A percentile compares a stretch with the other conserved stretches of the same genome.
These are phyloP conservation scores for Penicillium sp. DNA, from an alignment of 2,329 filamentous ascomycete genomes.

Conservation along the genomic window DNA sequence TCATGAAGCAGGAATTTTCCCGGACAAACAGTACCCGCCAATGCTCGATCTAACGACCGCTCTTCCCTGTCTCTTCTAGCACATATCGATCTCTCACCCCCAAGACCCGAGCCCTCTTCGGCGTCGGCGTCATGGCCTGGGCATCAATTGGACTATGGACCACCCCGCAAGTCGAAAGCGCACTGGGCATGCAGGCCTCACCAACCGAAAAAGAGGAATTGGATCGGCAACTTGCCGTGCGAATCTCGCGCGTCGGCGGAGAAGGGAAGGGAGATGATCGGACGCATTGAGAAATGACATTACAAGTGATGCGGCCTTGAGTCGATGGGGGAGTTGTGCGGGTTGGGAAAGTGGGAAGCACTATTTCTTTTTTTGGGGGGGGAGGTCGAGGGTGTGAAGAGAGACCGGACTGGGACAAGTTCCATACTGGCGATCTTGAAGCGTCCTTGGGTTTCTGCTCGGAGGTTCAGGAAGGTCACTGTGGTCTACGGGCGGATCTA, in stretches of 20 bases:
- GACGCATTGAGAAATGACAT: constrained; percentile 7
- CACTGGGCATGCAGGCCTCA: constrained; percentile 64
- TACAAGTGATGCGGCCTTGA: too few species aligned
- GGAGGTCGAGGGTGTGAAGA: too few species aligned
- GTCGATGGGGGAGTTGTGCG: background rate
- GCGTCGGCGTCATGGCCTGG: constrained; percentile 70
- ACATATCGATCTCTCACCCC: constrained; percentile 66
- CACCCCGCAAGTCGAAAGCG: constrained; percentile 66
- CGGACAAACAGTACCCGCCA: too few species aligned
- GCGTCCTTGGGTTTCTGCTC: too few species aligned
- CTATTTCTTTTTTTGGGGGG: too few species aligned
- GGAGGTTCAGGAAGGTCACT: too few species aligned
- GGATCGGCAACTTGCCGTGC: constrained; percentile 38
- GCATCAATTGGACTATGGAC: constrained; percentile 66
- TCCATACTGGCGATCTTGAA: too few species aligned
- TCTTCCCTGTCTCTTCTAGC: constrained; percentile 33
- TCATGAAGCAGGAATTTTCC: too few species aligned
- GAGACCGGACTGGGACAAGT: too few species aligned
- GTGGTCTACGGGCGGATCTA: too few species aligned
- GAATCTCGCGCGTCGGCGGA: constrained; percentile 25
- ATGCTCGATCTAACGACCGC: too few species aligned
- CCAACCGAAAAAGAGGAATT: constrained; percentile 67
- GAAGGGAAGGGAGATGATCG: constrained; percentile 20
- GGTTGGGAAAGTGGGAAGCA: background rate
- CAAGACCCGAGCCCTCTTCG: constrained; percentile 65